Evolutionary conservation across 1,284 basidiomycete genomes (phyloP).

Genomic region (Trametes sp.): DNA sequence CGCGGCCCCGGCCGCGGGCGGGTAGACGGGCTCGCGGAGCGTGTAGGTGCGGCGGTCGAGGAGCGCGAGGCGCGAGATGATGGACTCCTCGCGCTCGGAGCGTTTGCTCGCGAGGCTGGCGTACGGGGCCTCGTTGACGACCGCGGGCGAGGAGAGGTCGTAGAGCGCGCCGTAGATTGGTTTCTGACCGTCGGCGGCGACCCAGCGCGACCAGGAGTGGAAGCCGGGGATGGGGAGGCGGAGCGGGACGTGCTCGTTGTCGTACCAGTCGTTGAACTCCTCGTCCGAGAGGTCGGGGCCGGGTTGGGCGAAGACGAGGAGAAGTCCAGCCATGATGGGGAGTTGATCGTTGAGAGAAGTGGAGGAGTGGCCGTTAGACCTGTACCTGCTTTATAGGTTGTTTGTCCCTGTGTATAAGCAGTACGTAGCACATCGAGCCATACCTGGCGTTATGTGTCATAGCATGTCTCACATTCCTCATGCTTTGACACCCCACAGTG

Average conservation of each 20-base stretch:
- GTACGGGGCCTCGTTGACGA: slow-evolving; percentile 56
- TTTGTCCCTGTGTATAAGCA: too few relatives aligned
- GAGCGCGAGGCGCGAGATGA: slow-evolving; percentile 54
- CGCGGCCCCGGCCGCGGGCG: slow-evolving; percentile 40
- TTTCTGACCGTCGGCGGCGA: slow-evolving; percentile 48
- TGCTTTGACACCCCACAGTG: too few relatives aligned
- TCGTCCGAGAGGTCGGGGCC: slow-evolving; percentile 37
- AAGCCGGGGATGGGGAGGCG: slow-evolving; percentile 62
- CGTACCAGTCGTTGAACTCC: slow-evolving; percentile 61
- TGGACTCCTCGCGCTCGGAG: slow-evolving; percentile 58
- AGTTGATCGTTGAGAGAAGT: too few relatives aligned
- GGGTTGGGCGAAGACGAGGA: slow-evolving; percentile 42
- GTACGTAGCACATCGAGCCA: too few relatives aligned
- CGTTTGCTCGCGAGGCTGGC: slow-evolving; percentile 57
- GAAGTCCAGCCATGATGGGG: slow-evolving; percentile 30
- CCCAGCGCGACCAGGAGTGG: slow-evolving; percentile 58
- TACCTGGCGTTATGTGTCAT: too few relatives aligned
- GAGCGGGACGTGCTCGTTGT: slow-evolving; percentile 70
- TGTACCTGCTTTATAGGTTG: too few relatives aligned
- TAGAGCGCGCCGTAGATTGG: slow-evolving; percentile 63
- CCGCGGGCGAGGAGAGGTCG: slow-evolving; percentile 56
- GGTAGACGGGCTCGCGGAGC: slow-evolving; percentile 39
- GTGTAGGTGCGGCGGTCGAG: slow-evolving; percentile 62
- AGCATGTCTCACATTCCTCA: too few relatives aligned
- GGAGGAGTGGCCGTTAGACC: too few relatives aligned